A percentile compares a stretch with the other conserved stretches of the same genome.
These are phyloP conservation scores for Dendrocalamus sinicus DNA, from an alignment of 176 grass and related monocot genomes.

Conservation along the genomic window DNA sequence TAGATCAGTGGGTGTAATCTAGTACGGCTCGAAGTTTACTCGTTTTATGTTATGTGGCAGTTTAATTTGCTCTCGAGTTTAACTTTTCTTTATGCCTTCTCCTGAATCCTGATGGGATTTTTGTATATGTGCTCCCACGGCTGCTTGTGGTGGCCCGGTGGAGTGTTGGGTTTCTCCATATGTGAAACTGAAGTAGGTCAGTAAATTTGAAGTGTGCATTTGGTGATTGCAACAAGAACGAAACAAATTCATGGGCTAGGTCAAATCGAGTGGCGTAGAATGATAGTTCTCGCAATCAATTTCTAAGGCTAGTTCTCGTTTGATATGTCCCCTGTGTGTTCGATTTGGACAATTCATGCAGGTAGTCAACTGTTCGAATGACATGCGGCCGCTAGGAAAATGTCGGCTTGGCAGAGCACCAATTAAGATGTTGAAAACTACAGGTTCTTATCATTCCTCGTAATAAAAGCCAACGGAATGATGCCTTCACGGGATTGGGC, in stretches of 20 bases:
- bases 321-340: background rate
- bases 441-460: background rate
- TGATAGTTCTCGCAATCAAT: background rate
- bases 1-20: background rate
- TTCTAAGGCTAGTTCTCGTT: background rate
- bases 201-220: background rate
- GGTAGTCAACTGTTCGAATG: background rate
- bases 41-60: background rate
- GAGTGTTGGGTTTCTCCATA: background rate
- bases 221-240: background rate
- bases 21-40: background rate
- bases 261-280: no score
- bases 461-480: background rate
- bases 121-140: background rate
- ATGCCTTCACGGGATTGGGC: constrained; percentile 19
- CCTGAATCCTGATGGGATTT: background rate
- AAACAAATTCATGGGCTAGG: background rate
- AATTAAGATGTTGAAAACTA: background rate
- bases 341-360: background rate
- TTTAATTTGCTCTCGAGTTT: background rate
- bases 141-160: background rate
- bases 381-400: background rate
- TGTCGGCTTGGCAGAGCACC: background rate
- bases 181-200: background rate
- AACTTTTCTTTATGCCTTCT: background rate